Base-by-base conservation (phyloP, 768 basidiomycete genomes). In the Tylopilus rubrobrunneus region DNA sequence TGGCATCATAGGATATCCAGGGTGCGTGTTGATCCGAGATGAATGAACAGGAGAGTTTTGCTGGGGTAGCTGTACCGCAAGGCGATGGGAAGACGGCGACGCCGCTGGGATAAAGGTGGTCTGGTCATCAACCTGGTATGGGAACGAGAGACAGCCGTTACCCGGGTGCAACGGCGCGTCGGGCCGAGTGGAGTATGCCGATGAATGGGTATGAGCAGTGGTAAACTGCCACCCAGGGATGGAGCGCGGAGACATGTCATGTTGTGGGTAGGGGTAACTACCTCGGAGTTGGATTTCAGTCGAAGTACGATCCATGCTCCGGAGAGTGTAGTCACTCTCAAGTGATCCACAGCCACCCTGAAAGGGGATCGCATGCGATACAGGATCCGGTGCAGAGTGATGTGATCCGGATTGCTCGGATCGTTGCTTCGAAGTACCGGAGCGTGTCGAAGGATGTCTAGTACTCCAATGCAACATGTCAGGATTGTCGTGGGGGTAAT, bases 191-290 rank as follows among this genome's bases (percentile, higher is more conserved):
- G 46, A 33, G 19, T 53, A 41, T 14, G 42, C 33, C 12, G 40
- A 27, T 6, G 47, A 49, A 5, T 56, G 63, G 17, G 21, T 12
- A 17, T 45, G 23, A 39, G 48, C 19, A 10, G 21, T n/a, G 50
- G 50, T 2, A 40, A 51, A 49, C 17, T 58, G 56, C 57, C 52
- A 50, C n/a, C 54, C 51, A 21, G 49, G 45, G 28, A 45, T 48
- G 7, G 42, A 43, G 34, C 45, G 42, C 2, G 48, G n/a, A 17
- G 51, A 21, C 3, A 44, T 23, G 47, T 45, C 23, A 34, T 43
- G 17, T 6, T 49, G 53, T 43, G n/a, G 10, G 40, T 52, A 23
- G 15, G 48, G 49, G 48, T 49, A 41, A 5, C 23, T 11, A 8
- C 27, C 12, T 27, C 1, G 51, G n/a, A 31, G 48, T 34, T 56